Conservation (phyloP, 1,139 yeast genomes). For the Pneumocystis oryctolagi region DNA sequence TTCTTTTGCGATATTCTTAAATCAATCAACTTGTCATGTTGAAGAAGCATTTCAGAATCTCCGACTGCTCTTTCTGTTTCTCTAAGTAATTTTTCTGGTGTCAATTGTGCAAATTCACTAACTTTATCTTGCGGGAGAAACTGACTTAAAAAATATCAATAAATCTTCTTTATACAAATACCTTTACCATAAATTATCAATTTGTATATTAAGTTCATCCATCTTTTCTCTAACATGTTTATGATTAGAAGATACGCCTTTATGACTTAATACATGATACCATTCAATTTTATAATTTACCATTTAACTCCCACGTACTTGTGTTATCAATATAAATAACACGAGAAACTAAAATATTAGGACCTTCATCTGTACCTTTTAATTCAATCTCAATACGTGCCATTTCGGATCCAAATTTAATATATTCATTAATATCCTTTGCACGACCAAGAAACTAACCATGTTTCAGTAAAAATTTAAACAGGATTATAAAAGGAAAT, state of each 20-base stretch:
- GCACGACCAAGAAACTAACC: conserved; percentile 54
- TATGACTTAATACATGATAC: conserved; percentile 44
- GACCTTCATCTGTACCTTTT: conserved; percentile 29
- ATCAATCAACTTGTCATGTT: conserved; percentile 43
- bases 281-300: conserved; percentile 4
- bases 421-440: conserved; percentile 49
- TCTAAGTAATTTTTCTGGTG: conserved; percentile 55
- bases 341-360: conserved; percentile 32
- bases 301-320: conserved; percentile 21
- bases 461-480: not conserved
- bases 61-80: conserved; percentile 79
- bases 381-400: conserved; percentile 54
- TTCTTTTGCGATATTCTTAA: conserved; percentile 31
- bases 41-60: conserved; percentile 38
- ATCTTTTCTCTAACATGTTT: conserved; percentile 35
- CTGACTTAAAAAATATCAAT: conserved; percentile 28
- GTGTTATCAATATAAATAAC: conserved; percentile 25
- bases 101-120: conserved; percentile 73
- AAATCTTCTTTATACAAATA: not conserved
- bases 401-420: conserved; percentile 51
- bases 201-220: conserved; percentile 51
- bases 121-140: conserved; percentile 92
- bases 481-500: not conserved
- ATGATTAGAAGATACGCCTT: conserved; percentile 34
- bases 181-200: conserved; percentile 57